phyloP scores from a whole-genome alignment of 2,329 filamentous ascomycete genomes.

The Cladosporium sp. region DNA sequence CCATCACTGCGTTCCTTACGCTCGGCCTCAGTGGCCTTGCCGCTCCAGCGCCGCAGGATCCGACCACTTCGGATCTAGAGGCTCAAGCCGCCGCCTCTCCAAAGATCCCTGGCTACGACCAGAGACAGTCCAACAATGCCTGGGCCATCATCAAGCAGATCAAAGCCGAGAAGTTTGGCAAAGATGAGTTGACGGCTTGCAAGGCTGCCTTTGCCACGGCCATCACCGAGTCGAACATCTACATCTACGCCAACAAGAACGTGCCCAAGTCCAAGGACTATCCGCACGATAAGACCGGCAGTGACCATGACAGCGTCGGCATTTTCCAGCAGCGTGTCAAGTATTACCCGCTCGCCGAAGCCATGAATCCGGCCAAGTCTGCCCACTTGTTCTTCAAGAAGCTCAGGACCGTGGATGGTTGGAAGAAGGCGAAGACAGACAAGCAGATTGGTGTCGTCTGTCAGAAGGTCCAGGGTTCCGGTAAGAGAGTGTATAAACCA shows the following conservation, averaged over 20 bases:
- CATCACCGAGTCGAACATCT: slow-evolving; percentile 15
- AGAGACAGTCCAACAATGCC: slow-evolving; percentile 18
- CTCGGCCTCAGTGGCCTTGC: neutral
- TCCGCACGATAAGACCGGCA: slow-evolving; percentile 2
- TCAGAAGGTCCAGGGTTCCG: slow-evolving; percentile 18
- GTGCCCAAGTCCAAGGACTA: slow-evolving; percentile 1
- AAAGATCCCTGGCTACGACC: slow-evolving; percentile 10
- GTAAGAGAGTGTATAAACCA: neutral
- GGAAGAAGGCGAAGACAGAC: slow-evolving; percentile 11
- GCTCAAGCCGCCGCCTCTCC: neutral
- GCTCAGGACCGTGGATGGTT: slow-evolving; percentile 2
- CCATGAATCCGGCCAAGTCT: slow-evolving; percentile 14
- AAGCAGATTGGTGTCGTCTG: slow-evolving; percentile 1
- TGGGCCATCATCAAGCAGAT: slow-evolving; percentile 19
- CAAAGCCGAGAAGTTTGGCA: slow-evolving; percentile 14
- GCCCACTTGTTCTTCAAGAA: slow-evolving; percentile 9
- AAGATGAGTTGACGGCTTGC: slow-evolving; percentile 7
- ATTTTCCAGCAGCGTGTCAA: slow-evolving; percentile 13
- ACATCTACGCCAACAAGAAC: slow-evolving; percentile 17
- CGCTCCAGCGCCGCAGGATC: neutral
- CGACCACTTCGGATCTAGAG: neutral
- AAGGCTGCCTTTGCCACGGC: slow-evolving; percentile 13
- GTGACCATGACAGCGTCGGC: slow-evolving; percentile 10
- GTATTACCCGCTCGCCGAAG: slow-evolving; percentile 11
- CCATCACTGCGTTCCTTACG: neutral